Evolutionary conservation across 345 rosid species (phyloP).

Genomic region (Anastatica hierochuntica): DNA sequence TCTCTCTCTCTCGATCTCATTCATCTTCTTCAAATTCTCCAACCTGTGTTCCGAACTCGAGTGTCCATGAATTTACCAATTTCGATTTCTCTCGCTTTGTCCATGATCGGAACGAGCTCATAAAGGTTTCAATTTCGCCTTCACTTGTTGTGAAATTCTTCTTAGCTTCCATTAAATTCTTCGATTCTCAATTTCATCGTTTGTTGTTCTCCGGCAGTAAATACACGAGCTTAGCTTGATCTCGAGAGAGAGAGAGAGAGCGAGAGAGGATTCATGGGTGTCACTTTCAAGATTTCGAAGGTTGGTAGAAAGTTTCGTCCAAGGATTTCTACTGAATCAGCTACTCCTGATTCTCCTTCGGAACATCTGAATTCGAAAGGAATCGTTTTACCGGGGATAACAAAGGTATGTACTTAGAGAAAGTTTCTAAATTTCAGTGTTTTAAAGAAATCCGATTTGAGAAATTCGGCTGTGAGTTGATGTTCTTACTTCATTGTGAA

Average conservation of each 20-base stretch:
- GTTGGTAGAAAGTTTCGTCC: conserved; percentile 51
- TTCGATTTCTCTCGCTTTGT: too few species aligned
- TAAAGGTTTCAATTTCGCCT: conserved; percentile 13
- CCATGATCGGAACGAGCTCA: conserved; percentile 13
- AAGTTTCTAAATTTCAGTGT: not conserved
- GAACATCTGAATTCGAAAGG: conserved; percentile 27
- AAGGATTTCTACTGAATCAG: conserved; percentile 32
- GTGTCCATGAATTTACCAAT: too few species aligned
- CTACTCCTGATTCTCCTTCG: conserved; percentile 31
- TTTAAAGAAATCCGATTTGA: not conserved
- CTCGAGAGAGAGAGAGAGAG: not conserved
- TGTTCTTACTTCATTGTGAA: too few species aligned
- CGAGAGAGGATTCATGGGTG: conserved; percentile 28
- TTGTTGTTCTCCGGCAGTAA: not conserved
- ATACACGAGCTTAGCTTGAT: conserved; percentile 12
- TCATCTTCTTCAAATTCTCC: too few species aligned
- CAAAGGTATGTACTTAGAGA: conserved; percentile 32
- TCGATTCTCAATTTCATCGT: not conserved
- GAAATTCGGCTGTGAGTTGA: too few species aligned
- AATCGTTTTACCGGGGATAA: conserved; percentile 24
- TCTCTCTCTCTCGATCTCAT: too few species aligned
- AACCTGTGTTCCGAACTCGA: not conserved
- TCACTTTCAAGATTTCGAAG: conserved; percentile 67
- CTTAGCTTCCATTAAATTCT: too few species aligned
- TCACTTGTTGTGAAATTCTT: not conserved